A percentile compares a stretch with the other conserved stretches of the same genome.
These are phyloP conservation scores for Stephanodiscus triporus DNA, from an alignment of 108 stramenopile species.

Conservation along the genomic window DNA sequence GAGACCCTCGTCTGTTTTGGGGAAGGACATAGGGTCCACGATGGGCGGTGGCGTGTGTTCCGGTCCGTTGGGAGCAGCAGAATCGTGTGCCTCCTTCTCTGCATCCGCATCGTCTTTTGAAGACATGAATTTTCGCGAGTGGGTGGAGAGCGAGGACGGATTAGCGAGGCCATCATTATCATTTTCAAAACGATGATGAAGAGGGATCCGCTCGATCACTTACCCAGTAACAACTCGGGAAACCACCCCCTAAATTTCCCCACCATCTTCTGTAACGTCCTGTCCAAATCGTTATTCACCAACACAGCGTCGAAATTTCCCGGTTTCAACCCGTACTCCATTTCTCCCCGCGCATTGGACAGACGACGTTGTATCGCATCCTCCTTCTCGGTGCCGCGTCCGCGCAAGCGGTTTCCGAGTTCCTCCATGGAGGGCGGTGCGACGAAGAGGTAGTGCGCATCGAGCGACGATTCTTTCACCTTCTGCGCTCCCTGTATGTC, in stretches of 20 bases:
- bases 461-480: slow-evolving; percentile 59
- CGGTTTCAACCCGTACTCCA: slow-evolving; percentile 78
- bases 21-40: slow-evolving; percentile 37
- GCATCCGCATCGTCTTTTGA: background rate
- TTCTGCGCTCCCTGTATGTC: slow-evolving; percentile 84
- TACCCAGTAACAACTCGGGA: slow-evolving; percentile 52
- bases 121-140: too few relatives aligned
- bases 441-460: slow-evolving; percentile 79
- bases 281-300: slow-evolving; percentile 64
- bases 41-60: slow-evolving; percentile 16
- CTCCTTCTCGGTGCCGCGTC: slow-evolving; percentile 91
- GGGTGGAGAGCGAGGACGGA: too few relatives aligned
- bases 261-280: slow-evolving; percentile 62
- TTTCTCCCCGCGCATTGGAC: slow-evolving; percentile 85
- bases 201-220: background rate
- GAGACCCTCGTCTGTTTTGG: slow-evolving; percentile 33
- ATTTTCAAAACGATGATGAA: too few relatives aligned
- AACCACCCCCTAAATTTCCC: slow-evolving; percentile 64
- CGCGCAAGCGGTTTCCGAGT: slow-evolving; percentile 86
- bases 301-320: slow-evolving; percentile 67
- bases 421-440: slow-evolving; percentile 91
- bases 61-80: background rate
- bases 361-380: slow-evolving; percentile 80
- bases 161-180: too few relatives aligned
- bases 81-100: background rate